Evolutionary conservation across 73 alveolate genomes (phyloP), one percentile per base, ranked within the genome.

Genomic region (Diophrys sp.): DNA sequence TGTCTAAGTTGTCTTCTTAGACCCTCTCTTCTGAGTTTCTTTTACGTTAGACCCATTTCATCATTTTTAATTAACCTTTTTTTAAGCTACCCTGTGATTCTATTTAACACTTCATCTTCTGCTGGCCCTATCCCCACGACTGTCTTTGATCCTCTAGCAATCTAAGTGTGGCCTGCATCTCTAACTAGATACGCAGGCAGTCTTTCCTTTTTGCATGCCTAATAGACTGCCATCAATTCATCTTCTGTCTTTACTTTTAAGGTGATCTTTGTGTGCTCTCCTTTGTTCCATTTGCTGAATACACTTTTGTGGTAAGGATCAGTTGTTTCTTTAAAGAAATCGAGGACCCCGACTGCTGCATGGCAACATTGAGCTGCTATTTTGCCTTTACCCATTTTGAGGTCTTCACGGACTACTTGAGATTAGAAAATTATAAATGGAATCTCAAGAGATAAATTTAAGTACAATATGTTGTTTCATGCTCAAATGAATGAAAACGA

Each of bases 301-400:
- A n/a, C n/a, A n/a, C n/a, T n/a, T n/a, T n/a, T n/a, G n/a, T n/a
- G n/a, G n/a, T n/a, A n/a, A n/a, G n/a, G n/a, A n/a, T n/a, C n/a
- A n/a, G n/a, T n/a, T n/a, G n/a, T n/a, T n/a, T n/a, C n/a, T n/a
- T n/a, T n/a, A n/a, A n/a, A n/a, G n/a, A n/a, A n/a, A n/a, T n/a
- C n/a, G n/a, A n/a, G n/a, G n/a, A n/a, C n/a, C n/a, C n/a, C n/a
- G n/a, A 91, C 29, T 8, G 91, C 88, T 14, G 97, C 98, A 94
- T 94, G 98, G 0, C 97, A 93, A 23, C 92, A 90, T 87, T 94
- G 96, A 29, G 98, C 96, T 26, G 98, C 98, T 30, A 94, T 92
- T 89, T 94, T 94, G 31, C 98, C 98, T 74, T 87, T 89, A 54
- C 94, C 96, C 98, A 94, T 94, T 78, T 92, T 89, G 23, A 94